These are phyloP conservation scores for Penstemon davidsonii DNA, from an alignment of 257 asterid species.

Conservation along the genomic window DNA sequence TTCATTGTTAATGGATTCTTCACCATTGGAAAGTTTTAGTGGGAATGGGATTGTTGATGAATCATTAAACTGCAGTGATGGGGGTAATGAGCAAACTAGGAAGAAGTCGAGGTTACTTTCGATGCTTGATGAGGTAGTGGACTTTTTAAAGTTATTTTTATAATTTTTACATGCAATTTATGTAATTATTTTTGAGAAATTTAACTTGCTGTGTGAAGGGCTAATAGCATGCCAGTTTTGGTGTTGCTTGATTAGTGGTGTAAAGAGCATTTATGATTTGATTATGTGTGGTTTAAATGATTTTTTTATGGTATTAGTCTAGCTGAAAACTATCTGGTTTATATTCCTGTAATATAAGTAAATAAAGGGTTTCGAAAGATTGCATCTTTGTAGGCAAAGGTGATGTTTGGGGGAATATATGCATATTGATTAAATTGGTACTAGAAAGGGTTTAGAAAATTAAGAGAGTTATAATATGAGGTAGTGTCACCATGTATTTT, in stretches of 20 bases:
- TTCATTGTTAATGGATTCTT: constrained; percentile 38
- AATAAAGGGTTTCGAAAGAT: constrained; percentile 31
- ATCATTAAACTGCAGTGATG: constrained; percentile 38
- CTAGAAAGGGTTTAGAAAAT: constrained; percentile 35
- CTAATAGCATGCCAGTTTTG: constrained; percentile 34
- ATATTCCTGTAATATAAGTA: constrained; percentile 54
- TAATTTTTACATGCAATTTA: constrained; percentile 1
- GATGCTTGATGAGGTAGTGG: constrained; percentile 82
- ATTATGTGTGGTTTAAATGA: constrained; percentile 24
- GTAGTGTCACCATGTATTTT: constrained; percentile 23
- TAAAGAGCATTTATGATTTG: constrained; percentile 32
- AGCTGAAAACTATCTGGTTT: constrained; percentile 18
- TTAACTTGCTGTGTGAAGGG: constrained; percentile 19
- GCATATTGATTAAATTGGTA: constrained; percentile 37
- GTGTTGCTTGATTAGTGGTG: constrained; percentile 36
- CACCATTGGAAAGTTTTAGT: constrained; percentile 37
- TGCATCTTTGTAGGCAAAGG: constrained; percentile 33
- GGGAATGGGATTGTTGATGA: constrained; percentile 42
- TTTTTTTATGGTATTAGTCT: constrained; percentile 26
- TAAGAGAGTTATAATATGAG: constrained; percentile 27
- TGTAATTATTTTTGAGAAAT: not conserved
- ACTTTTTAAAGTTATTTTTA: not conserved
- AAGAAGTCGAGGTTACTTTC: constrained; percentile 81
- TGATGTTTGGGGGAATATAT: constrained; percentile 51
- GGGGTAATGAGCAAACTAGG: constrained; percentile 50